These are phyloP conservation scores for Suhomyces kilbournensis DNA, from an alignment of 805 yeast species.

Conservation along the genomic window DNA sequence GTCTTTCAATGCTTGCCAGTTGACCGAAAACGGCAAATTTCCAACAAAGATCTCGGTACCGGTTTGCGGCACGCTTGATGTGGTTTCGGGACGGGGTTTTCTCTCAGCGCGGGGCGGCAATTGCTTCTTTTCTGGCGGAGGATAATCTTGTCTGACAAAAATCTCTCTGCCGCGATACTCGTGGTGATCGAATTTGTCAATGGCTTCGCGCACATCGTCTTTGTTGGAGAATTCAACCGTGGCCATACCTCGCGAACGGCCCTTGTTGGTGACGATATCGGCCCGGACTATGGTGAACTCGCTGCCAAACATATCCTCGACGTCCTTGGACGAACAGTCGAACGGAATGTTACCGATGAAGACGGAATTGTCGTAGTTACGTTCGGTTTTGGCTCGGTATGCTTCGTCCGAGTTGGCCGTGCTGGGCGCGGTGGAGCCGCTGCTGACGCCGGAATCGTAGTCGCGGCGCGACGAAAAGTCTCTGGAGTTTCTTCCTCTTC, in stretches of 20 bases:
- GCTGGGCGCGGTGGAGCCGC: constrained; percentile 10
- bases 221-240: constrained; percentile 76
- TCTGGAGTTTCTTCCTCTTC: constrained; percentile 14
- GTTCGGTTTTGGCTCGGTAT: constrained; percentile 34
- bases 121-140: constrained; percentile 56
- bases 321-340: constrained; percentile 55
- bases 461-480: constrained; percentile 20
- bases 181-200: constrained; percentile 63
- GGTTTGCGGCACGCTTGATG: constrained; percentile 25
- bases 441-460: constrained; percentile 18
- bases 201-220: constrained; percentile 70
- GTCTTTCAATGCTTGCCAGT: constrained; percentile 85
- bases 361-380: constrained; percentile 66
- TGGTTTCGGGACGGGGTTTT: constrained; percentile 15
- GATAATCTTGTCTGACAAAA: constrained; percentile 87
- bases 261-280: constrained; percentile 74
- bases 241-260: constrained; percentile 86
- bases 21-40: constrained; percentile 76
- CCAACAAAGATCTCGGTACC: constrained; percentile 70
- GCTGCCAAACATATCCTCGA: constrained; percentile 56
- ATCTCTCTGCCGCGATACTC: constrained; percentile 70
- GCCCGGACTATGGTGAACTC: constrained; percentile 61
- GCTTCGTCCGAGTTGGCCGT: constrained; percentile 34
- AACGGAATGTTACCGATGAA: constrained; percentile 75
- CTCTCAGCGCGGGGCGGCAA: constrained; percentile 5